A percentile compares a stretch with the other conserved stretches of the same genome.
These are phyloP conservation scores for Cryptococcus deneoformans DNA, from an alignment of 1,284 basidiomycete genomes.

Conservation along the genomic window DNA sequence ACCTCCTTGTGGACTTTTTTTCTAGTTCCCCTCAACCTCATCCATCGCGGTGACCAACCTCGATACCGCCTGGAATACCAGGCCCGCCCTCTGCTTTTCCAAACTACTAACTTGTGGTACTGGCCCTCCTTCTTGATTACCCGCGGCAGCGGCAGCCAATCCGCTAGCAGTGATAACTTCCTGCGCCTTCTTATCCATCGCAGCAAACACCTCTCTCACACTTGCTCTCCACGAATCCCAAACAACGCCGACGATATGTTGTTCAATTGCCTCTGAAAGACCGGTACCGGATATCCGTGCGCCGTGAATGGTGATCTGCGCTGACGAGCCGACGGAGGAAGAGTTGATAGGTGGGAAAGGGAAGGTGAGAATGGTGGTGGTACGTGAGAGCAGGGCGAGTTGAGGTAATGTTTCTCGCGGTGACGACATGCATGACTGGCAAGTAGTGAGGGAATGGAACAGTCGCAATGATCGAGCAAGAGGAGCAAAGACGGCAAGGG, in stretches of 20 bases:
- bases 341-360: constrained; percentile 39
- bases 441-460: constrained; percentile 38
- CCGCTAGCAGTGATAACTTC: constrained; percentile 36
- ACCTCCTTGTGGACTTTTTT: no score
- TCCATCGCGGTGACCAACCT: constrained; percentile 48
- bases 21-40: constrained; percentile 38
- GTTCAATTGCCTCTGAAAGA: constrained; percentile 47
- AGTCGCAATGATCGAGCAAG: constrained; percentile 41
- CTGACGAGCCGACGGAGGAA: constrained; percentile 33
- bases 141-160: constrained; percentile 8
- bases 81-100: constrained; percentile 45
- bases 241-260: constrained; percentile 48
- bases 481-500: constrained; percentile 39
- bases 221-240: constrained; percentile 50
- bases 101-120: constrained; percentile 15
- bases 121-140: not conserved
- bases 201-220: constrained; percentile 44
- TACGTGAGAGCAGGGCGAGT: constrained; percentile 46
- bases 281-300: constrained; percentile 45
- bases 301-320: constrained; percentile 45
- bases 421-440: constrained; percentile 36
- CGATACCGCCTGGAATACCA: constrained; percentile 47
- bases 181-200: constrained; percentile 43
- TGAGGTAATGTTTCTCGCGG: constrained; percentile 49
- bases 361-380: constrained; percentile 47